phyloP scores from a whole-genome alignment of 2,329 filamentous ascomycete species.

The Fusarium sp. region DNA sequence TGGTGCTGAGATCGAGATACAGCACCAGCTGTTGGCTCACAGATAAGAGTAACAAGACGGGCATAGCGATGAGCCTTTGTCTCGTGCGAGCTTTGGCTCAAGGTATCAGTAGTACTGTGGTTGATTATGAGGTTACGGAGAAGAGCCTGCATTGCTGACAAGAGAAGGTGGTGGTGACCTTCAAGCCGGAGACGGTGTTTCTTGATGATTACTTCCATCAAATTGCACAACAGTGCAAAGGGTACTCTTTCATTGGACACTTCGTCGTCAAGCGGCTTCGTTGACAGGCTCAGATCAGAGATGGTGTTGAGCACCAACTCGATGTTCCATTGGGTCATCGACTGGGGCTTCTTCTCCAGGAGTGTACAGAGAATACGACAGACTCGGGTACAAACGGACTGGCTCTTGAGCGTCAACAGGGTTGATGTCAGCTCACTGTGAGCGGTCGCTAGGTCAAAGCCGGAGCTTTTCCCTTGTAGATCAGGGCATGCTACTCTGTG shows the following conservation, averaged over 20 bases:
- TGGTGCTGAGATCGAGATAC: constrained; percentile 59
- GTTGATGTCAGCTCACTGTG: constrained; percentile 54
- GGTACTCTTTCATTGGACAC: constrained; percentile 46
- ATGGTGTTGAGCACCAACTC: constrained; percentile 62
- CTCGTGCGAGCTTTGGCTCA: constrained; percentile 46
- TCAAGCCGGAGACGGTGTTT: constrained; percentile 69
- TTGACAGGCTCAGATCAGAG: constrained; percentile 46
- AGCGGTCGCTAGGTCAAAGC: constrained; percentile 52
- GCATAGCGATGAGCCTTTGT: constrained; percentile 62
- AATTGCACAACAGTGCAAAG: constrained; percentile 60
- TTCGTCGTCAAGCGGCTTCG: constrained; percentile 34
- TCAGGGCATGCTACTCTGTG: constrained; percentile 44
- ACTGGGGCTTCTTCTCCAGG: constrained; percentile 59
- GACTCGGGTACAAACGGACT: constrained; percentile 49
- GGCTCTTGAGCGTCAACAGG: constrained; percentile 44
- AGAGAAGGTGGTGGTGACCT: constrained; percentile 68
- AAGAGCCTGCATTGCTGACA: constrained; percentile 64
- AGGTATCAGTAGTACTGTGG: constrained; percentile 33
- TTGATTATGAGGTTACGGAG: constrained; percentile 60
- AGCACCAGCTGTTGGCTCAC: constrained; percentile 66
- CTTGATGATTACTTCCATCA: constrained; percentile 66
- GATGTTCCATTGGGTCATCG: constrained; percentile 67
- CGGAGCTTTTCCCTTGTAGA: constrained; percentile 38
- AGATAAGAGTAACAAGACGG: constrained; percentile 66
- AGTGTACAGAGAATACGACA: constrained; percentile 56